A percentile compares a stretch with the other conserved stretches of the same genome.
Evolutionary conservation across 331 rosid species (phyloP).

Genomic region (Erythrophleum ivorense): DNA sequence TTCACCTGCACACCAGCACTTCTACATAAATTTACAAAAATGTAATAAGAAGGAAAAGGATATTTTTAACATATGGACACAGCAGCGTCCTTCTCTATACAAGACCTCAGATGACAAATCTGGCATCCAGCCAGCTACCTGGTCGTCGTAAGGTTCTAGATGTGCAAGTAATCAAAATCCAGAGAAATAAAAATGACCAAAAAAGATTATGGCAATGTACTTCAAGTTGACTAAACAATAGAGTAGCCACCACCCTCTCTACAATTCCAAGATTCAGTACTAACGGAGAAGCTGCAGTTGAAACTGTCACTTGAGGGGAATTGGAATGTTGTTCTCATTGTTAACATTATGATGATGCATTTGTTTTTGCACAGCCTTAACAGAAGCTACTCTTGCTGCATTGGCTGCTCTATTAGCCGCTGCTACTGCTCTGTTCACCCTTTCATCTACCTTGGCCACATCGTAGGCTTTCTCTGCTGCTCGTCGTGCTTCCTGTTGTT

Average conservation of each 20-base stretch:
- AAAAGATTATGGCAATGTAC: constrained; percentile 43
- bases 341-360: constrained; percentile 51
- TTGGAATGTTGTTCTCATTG: constrained; percentile 47
- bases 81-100: constrained; percentile 48
- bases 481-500: constrained; percentile 68
- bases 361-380: constrained; percentile 72
- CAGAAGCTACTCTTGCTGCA: constrained; percentile 78
- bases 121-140: neutral
- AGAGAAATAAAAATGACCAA: constrained; percentile 36
- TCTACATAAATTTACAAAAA: constrained; percentile 66
- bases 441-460: constrained; percentile 73
- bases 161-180: constrained; percentile 33
- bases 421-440: constrained; percentile 66
- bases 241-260: constrained; percentile 38
- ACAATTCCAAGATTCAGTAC: constrained; percentile 35
- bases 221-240: constrained; percentile 41
- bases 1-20: constrained; percentile 58
- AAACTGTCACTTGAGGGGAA: constrained; percentile 57
- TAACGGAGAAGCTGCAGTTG: constrained; percentile 19
- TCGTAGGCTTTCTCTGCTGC: constrained; percentile 70
- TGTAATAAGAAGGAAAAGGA: constrained; percentile 34
- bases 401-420: constrained; percentile 76
- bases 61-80: constrained; percentile 37
- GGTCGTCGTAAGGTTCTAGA: neutral
- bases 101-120: constrained; percentile 37